phyloP scores from a whole-genome alignment of 257 asterid species.

The Eucommia ulmoides region DNA sequence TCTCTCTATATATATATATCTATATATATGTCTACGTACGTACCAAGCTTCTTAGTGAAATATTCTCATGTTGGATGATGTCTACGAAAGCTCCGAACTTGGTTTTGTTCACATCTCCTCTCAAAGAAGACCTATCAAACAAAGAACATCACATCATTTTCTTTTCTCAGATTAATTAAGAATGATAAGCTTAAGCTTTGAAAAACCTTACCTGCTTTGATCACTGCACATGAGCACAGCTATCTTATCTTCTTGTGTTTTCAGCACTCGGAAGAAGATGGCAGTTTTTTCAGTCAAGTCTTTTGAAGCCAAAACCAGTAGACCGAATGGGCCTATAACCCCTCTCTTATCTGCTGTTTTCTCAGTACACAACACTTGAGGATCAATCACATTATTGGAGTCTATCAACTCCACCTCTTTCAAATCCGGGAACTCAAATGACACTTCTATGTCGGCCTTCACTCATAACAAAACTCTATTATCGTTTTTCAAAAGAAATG shows the following conservation, averaged over 20 bases:
- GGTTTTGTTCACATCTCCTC: constrained; percentile 10
- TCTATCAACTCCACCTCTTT: constrained; percentile 11
- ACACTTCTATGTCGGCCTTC: constrained; percentile 23
- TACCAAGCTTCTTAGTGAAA: constrained; percentile 23
- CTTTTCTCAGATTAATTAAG: no score
- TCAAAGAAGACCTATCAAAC: constrained; percentile 25
- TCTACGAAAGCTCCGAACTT: constrained; percentile 22
- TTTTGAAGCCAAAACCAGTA: constrained; percentile 21
- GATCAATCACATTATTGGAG: constrained; percentile 10
- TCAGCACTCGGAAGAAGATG: constrained; percentile 17
- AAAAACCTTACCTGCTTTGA: constrained; percentile 18
- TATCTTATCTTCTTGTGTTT: constrained; percentile 4
- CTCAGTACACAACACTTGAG: constrained; percentile 17
- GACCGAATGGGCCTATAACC: constrained; percentile 25
- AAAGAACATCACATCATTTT: no score
- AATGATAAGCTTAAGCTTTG: no score
- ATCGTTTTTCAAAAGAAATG: background rate
- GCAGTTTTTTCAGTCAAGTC: constrained; percentile 23
- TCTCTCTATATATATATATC: no score
- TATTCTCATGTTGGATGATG: constrained; percentile 12
- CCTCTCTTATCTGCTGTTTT: constrained; percentile 14
- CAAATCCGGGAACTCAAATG: constrained; percentile 13
- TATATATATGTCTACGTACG: no score
- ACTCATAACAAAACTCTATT: background rate
- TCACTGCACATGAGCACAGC: constrained; percentile 28